Base-by-base conservation (phyloP, 2,329 filamentous ascomycete species). In the Graphium sp. region DNA sequence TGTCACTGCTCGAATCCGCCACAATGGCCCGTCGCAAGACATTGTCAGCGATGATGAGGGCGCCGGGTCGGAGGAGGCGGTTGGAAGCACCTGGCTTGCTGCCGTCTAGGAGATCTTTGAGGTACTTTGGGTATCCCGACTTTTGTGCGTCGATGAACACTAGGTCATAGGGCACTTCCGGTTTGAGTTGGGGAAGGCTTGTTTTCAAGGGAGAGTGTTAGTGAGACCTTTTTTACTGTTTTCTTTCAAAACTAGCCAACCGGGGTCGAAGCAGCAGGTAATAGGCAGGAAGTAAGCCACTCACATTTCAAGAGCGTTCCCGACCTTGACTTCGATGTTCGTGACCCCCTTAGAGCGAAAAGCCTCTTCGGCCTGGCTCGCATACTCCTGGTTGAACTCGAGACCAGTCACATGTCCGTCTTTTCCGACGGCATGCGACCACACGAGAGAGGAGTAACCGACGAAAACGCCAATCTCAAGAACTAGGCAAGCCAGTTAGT, bases 81-180 rank as follows among this genome's bases (percentile, higher is more conserved):
- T 35, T 39, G 3, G 40, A 12, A 5, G 37, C 35, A 3, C 48
- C 51, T 2, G 59, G 50, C 27, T 39, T 40, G 5, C 61, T 66
- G 27, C 45, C 40, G 12, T 46, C 47, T 10, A 67, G 47, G 30
- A 67, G 54, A 18, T 53, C 46, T 13, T 46, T 40, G 21, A 67
- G 48, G 40, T 66, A 67, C 6, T 39, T 41, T 1, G 56, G 54
- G 39, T 67, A 66, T n/a, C 56, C 58, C 0, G 50, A 46, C 46
- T 67, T 67, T 32, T 67, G 52, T 15, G 62, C 62, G 32, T 66
- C 62, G 34, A 66, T 53, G 41, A 67, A 67, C 40, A 66, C 51
- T 24, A 66, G 44, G 41, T 67, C 63, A 37, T 61, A 68, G 4
- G 63, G 58, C 37, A 55, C 43, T 30, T 42, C 32, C 32, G 45